phyloP scores from a whole-genome alignment of 2,329 filamentous ascomycete species.

The Ophiocordyceps robertsii region DNA sequence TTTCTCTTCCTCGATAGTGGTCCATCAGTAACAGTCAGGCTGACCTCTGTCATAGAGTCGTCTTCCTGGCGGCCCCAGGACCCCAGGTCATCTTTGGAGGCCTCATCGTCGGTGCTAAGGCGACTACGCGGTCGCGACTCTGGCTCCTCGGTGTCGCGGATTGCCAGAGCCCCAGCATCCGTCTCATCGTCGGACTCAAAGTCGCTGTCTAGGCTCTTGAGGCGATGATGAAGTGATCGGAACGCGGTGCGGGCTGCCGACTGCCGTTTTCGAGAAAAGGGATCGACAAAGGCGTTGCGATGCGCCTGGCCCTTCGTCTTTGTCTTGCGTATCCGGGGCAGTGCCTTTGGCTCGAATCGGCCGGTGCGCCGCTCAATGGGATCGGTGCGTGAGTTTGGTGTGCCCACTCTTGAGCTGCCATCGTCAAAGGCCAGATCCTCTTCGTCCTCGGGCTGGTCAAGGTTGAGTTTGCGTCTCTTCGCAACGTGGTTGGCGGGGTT shows the following conservation, averaged over 20 bases:
- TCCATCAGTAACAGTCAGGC: constrained; percentile 49
- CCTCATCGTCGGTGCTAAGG: constrained; percentile 48
- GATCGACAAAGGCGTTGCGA: constrained; percentile 53
- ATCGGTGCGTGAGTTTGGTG: constrained; percentile 50
- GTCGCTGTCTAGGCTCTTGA: constrained; percentile 46
- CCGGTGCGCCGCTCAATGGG: constrained; percentile 47
- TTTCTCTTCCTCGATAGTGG: constrained; percentile 56
- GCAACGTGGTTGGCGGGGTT: constrained; percentile 67
- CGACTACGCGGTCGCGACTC: constrained; percentile 74
- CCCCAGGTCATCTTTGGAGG: constrained; percentile 33
- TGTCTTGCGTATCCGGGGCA: constrained; percentile 64
- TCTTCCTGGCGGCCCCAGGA: constrained; percentile 40
- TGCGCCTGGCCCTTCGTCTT: constrained; percentile 40
- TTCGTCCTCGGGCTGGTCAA: constrained; percentile 53
- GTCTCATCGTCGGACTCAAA: constrained; percentile 83
- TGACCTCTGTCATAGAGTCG: constrained; percentile 59
- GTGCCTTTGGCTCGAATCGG: constrained; percentile 41
- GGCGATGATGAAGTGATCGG: constrained; percentile 69
- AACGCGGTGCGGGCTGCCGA: constrained; percentile 45
- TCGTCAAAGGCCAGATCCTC: constrained; percentile 37
- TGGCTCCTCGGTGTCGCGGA: constrained; percentile 70
- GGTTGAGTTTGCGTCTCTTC: constrained; percentile 69
- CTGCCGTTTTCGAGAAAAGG: constrained; percentile 51
- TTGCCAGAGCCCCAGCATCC: constrained; percentile 40
- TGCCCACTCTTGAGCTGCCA: constrained; percentile 46